Evolutionary conservation across 352 stramenopile species (phyloP), one percentile per base, ranked within the genome.

Genomic region (Phytophthora fragariae): DNA sequence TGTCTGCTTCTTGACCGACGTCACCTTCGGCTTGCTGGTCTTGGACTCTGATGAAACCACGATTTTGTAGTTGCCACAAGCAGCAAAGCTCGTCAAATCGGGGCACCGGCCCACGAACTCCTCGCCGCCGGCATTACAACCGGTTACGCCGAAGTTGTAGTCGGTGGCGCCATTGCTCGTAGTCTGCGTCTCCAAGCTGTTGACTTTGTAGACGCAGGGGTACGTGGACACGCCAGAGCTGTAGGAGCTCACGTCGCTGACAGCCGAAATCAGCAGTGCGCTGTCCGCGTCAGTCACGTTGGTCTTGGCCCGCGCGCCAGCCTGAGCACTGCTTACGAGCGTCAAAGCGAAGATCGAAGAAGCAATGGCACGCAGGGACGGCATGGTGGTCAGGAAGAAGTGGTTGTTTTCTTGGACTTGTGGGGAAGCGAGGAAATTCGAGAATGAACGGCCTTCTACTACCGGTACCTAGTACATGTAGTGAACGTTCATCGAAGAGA

Each of bases 131-230:
- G 80, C 70, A 33, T 76, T 69, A 65, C 81, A 88, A 6, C 74
- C 79, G 6, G 76, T 68, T 7, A 85, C 57, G 41, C 78, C 33
- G 69, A 82, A 88, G 39, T 74, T 76, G 70, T 84, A 85, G 60
- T 80, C 83, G 29, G 72, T 84, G 31, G 76, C 72, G n/a, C 49
- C 49, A 9, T 11, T n/a, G 9, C 7, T 17, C 44, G 17, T 50
- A 19, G 14, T 3, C 59, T 88, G 76, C 11, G 57, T 66, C 39
- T 68, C 29, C n/a, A 81, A 46, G 41, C 56, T 75, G 41, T 80
- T 52, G 21, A 86, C 69, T 8, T 65, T 70, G 46, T 76, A 73
- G 15, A 81, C 47, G 60, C 81, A 88, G 41, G 86, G 60, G 6
- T 73, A 67, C 3, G 59, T 61, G 2, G 17, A 69, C 49, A 83